Conservation (phyloP, 768 basidiomycete genomes). For the Guyanaporus albipodus region DNA sequence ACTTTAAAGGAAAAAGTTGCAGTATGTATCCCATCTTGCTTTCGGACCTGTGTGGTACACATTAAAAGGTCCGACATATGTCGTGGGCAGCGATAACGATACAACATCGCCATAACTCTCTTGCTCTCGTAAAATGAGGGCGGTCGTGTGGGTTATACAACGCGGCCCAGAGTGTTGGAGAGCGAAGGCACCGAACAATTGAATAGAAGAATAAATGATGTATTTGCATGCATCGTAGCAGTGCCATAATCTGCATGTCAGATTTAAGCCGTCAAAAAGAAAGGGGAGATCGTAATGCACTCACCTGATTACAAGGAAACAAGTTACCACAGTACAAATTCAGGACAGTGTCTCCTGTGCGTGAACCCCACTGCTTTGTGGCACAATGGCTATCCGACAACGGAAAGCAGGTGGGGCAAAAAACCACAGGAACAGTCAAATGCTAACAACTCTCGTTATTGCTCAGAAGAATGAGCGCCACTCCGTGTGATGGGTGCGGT, state of each 20-base stretch:
- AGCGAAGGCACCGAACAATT: slow-evolving; percentile 42
- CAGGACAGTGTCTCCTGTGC: slow-evolving; percentile 45
- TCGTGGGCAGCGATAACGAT: slow-evolving; percentile 31
- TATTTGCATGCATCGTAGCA: slow-evolving; percentile 1
- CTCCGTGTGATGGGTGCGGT: slow-evolving; percentile 53
- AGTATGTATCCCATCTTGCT: slow-evolving; percentile 32
- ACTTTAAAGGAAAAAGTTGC: too few species aligned
- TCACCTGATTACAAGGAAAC: slow-evolving; percentile 14
- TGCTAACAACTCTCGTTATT: slow-evolving; percentile 41
- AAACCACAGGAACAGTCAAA: slow-evolving; percentile 33
- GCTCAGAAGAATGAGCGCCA: slow-evolving; percentile 86
- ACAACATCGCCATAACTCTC: slow-evolving; percentile 33
- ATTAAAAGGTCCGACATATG: slow-evolving; percentile 33
- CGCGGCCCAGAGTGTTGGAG: slow-evolving; percentile 97
- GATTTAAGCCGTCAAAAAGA: neutral
- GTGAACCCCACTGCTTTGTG: slow-evolving; percentile 46
- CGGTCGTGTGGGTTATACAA: slow-evolving; percentile 62
- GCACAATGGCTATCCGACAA: slow-evolving; percentile 23
- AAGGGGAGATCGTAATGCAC: neutral
- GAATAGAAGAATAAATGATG: neutral
- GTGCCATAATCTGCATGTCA: neutral
- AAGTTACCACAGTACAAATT: too few species aligned
- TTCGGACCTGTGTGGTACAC: slow-evolving; percentile 31
- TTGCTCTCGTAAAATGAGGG: slow-evolving; percentile 98
- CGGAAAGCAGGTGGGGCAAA: slow-evolving; percentile 38